Percentiles rank a stretch among this genome's conserved stretches.
Conservation (phyloP, 2,329 filamentous ascomycete species). For the Alternaria solani region DNA sequence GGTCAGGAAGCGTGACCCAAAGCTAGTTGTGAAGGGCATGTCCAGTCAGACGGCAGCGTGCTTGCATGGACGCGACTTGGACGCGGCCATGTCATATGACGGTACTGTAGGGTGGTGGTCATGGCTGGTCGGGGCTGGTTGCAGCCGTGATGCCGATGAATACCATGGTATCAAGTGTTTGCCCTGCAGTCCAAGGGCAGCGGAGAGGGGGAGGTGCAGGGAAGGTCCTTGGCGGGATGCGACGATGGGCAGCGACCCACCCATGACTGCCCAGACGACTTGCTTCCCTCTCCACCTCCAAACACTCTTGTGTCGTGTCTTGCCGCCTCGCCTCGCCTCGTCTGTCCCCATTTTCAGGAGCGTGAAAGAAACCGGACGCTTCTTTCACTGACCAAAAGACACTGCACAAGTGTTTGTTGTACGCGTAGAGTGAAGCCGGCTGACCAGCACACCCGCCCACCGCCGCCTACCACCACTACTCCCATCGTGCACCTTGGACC, state of each 20-base stretch:
- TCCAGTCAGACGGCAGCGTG: background rate
- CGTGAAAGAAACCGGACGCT: background rate
- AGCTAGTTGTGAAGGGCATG: background rate
- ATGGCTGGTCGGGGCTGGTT: constrained; percentile 6
- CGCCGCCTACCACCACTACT: constrained; percentile 15
- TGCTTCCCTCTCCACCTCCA: constrained; percentile 5
- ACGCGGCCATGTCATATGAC: constrained; percentile 3
- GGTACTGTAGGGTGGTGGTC: background rate
- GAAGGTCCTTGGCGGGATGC: constrained; percentile 13
- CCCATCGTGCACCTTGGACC: constrained; percentile 3
- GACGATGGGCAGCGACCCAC: constrained; percentile 13
- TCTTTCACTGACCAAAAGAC: background rate
- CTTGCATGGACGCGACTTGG: constrained; percentile 5
- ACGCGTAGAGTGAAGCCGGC: background rate
- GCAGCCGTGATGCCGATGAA: constrained; percentile 15
- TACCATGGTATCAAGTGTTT: background rate
- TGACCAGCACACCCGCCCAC: constrained; percentile 18
- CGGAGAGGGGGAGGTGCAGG: background rate
- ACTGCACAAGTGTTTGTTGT: background rate
- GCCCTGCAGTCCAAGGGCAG: constrained; percentile 4
- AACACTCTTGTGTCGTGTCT: background rate
- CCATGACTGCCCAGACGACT: constrained; percentile 13
- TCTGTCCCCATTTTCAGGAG: background rate
- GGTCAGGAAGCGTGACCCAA: background rate
- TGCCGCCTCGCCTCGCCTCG: background rate